Percentiles rank a stretch among this genome's conserved stretches.
These are phyloP conservation scores for Capronia epimyces DNA, from an alignment of 2,329 filamentous ascomycete genomes.

Conservation along the genomic window DNA sequence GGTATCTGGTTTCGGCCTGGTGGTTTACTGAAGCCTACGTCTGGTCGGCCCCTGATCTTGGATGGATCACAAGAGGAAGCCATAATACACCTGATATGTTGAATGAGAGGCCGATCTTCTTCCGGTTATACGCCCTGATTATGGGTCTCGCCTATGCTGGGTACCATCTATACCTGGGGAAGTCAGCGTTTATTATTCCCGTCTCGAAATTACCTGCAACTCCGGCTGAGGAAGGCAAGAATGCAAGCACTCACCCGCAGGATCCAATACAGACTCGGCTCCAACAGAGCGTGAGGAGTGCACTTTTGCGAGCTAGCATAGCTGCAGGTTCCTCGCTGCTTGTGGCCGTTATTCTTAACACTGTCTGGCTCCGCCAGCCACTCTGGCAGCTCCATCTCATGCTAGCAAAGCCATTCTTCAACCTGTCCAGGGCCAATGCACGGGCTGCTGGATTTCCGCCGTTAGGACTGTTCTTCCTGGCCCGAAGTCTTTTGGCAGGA, in stretches of 20 bases:
- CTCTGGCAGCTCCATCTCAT: constrained; percentile 66
- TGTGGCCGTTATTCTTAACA: constrained; percentile 56
- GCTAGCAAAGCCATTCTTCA: constrained; percentile 67
- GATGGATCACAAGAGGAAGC: constrained; percentile 65
- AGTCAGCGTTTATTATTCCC: constrained; percentile 60
- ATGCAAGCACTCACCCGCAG: constrained; percentile 36
- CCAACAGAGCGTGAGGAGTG: constrained; percentile 31
- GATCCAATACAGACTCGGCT: constrained; percentile 38
- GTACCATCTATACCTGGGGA: constrained; percentile 65
- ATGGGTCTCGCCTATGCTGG: constrained; percentile 64
- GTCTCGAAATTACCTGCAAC: constrained; percentile 34
- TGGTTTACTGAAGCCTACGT: constrained; percentile 78
- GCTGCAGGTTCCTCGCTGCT: constrained; percentile 39
- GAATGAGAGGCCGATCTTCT: constrained; percentile 81
- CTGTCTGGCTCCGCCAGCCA: constrained; percentile 54
- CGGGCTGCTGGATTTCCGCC: constrained; percentile 52
- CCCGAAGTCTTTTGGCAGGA: constrained; percentile 57
- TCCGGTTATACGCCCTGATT: constrained; percentile 64
- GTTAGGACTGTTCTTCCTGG: constrained; percentile 36
- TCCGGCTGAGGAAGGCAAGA: constrained; percentile 26
- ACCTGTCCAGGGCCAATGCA: constrained; percentile 65
- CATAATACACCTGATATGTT: constrained; percentile 54
- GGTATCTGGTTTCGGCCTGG: constrained; percentile 72
- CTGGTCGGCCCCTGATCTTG: constrained; percentile 64
- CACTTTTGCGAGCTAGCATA: constrained; percentile 34